These are phyloP conservation scores for Aspergillus aculeatinus DNA, from an alignment of 2,329 filamentous ascomycete genomes.

Conservation along the genomic window DNA sequence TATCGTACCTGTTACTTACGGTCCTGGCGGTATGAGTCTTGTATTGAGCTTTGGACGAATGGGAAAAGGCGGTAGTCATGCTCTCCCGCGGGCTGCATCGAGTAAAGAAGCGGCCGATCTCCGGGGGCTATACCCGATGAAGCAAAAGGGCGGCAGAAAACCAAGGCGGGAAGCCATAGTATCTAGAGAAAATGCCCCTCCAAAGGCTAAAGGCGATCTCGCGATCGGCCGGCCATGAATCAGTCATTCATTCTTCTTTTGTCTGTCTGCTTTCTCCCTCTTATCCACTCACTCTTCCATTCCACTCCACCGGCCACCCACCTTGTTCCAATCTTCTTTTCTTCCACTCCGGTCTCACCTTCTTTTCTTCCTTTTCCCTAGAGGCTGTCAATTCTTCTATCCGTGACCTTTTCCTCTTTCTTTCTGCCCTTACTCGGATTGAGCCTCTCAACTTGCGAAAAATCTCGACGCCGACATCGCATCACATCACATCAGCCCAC, in stretches of 20 bases:
- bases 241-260: background rate
- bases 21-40: background rate
- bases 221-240: background rate
- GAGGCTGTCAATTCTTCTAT: background rate
- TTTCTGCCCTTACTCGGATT: background rate
- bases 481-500: conserved; percentile 26
- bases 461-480: background rate
- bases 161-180: background rate
- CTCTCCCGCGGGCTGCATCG: background rate
- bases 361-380: background rate
- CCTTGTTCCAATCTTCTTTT: conserved; percentile 1
- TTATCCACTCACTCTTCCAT: no score
- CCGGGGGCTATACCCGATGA: conserved; percentile 18
- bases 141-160: background rate
- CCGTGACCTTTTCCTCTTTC: background rate
- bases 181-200: background rate
- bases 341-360: background rate
- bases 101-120: conserved; percentile 16
- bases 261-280: background rate
- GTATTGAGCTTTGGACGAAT: background rate
- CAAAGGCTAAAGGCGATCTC: background rate
- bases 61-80: no score
- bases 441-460: background rate
- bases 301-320: background rate
- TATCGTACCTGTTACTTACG: background rate